Evolutionary conservation across 306 rosid genomes (phyloP).

Genomic region (Cotoneaster glaucophyllus): DNA sequence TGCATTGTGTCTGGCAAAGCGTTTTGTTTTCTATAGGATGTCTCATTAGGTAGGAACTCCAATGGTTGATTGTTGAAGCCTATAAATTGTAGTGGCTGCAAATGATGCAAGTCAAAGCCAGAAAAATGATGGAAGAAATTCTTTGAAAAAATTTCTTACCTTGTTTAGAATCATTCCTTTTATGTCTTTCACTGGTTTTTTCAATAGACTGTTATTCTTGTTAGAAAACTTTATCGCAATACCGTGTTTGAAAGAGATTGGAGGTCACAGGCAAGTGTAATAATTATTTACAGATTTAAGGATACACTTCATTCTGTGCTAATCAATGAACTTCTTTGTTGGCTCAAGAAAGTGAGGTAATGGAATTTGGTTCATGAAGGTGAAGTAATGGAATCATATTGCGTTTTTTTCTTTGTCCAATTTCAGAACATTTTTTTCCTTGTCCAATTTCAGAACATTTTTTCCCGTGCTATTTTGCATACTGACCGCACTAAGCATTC

Average conservation of each 20-base stretch:
- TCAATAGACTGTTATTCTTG: background rate
- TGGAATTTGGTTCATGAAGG: background rate
- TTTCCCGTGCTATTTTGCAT: background rate
- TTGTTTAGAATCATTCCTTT: background rate
- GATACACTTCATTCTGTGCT: background rate
- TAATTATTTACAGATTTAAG: background rate
- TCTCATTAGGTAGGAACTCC: background rate
- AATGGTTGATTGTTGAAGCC: background rate
- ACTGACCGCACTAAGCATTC: background rate
- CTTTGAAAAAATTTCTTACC: background rate
- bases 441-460: too few species aligned
- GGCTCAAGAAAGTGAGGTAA: background rate
- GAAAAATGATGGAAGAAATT: background rate
- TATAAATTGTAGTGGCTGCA: background rate
- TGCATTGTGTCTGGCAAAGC: background rate
- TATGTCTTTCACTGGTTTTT: background rate
- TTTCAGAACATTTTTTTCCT: background rate
- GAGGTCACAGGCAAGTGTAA: background rate
- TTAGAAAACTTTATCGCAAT: background rate
- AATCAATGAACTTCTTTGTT: background rate
- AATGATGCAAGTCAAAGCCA: background rate
- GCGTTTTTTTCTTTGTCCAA: background rate
- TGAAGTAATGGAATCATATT: background rate
- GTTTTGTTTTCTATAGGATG: background rate
- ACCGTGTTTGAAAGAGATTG: background rate